phyloP scores from a whole-genome alignment of 176 grass and related monocot genomes.

The Guadua angustifolia region DNA sequence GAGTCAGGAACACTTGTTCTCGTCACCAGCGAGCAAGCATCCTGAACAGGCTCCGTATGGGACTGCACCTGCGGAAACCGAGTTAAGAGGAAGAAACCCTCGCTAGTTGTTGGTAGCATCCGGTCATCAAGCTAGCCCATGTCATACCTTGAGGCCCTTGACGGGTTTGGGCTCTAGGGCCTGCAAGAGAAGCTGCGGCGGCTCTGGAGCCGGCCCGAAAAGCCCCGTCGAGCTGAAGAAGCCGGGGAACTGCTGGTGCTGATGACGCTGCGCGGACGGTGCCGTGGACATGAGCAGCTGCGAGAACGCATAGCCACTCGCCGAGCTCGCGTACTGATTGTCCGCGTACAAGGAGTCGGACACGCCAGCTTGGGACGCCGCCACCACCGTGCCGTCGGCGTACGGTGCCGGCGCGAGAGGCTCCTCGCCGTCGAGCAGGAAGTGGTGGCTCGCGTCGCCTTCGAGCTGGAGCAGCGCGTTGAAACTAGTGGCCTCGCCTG shows the following conservation, averaged over 20 bases:
- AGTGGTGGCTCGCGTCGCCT: slow-evolving; percentile 21
- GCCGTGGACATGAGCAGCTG: neutral
- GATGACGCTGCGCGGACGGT: neutral
- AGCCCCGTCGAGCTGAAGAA: slow-evolving; percentile 28
- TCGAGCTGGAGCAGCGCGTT: slow-evolving; percentile 48
- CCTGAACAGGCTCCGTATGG: slow-evolving; percentile 26
- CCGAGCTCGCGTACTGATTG: slow-evolving; percentile 28
- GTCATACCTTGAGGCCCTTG: neutral
- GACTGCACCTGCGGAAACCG: slow-evolving; percentile 38
- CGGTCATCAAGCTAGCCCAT: neutral
- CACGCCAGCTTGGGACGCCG: neutral
- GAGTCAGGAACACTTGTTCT: slow-evolving; percentile 36
- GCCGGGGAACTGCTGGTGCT: slow-evolving; percentile 26
- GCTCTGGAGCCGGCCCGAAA: neutral
- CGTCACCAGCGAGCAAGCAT: slow-evolving; percentile 50
- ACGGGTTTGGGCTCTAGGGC: slow-evolving; percentile 16
- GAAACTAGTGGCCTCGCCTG: slow-evolving; percentile 3
- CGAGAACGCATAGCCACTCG: slow-evolving; percentile 3
- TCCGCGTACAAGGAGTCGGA: slow-evolving; percentile 4
- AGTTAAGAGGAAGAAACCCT: slow-evolving; percentile 35
- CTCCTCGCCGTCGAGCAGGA: slow-evolving; percentile 38
- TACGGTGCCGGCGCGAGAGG: neutral
- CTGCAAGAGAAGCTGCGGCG: slow-evolving; percentile 24
- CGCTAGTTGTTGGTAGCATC: neutral
- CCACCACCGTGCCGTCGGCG: neutral